Base-by-base conservation (phyloP, 352 stramenopile genomes). In the Globisporangium paddicum region DNA sequence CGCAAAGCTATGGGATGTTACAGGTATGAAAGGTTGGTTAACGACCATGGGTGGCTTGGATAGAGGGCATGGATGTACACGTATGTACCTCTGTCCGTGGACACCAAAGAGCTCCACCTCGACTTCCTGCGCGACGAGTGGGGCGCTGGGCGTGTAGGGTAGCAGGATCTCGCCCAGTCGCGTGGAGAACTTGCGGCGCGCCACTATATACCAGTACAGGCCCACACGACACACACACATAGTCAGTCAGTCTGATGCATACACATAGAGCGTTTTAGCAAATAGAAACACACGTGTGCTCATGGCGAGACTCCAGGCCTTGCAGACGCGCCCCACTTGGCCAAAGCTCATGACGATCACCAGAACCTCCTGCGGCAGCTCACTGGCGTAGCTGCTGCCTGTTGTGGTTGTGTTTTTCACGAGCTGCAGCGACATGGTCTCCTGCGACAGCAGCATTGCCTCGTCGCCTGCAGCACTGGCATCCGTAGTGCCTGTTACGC, bases 291-390 rank as follows among this genome's bases (percentile, higher is more conserved):
- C 64, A 88, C 78, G 42, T 35, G 75, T 73, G 62, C 82, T 78
- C 21, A 73, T 77, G 13, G 85, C 85, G 52, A 90, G 71, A 64
- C 85, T 93, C 85, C 82, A 95, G 10, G 82, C 67, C 51, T 90
- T 91, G 58, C 79, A 93, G 30, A 95, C 74, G 25, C 85, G 82
- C 21, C 85, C 82, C 2, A 95, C 81, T 61, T 80, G 75, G 0
- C 73, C 76, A 38, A 85, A 92, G 48, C 72, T 78, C 56, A 90
- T 71, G 35, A 93, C 77, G 32, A 85, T 70, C 28, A 87, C 64
- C 8, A 95, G 66, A 32, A 93, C 85, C 47, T 95, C 82, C 10
- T 85, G 78, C 8, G 82, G 85, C 52, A 95, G 69, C 11, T 80
- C 68, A 19, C 68, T 74, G 8, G 75, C 78, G 1, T 79, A 41